These are phyloP conservation scores for Candida glaebosa DNA, from an alignment of 805 yeast genomes.

Conservation along the genomic window DNA sequence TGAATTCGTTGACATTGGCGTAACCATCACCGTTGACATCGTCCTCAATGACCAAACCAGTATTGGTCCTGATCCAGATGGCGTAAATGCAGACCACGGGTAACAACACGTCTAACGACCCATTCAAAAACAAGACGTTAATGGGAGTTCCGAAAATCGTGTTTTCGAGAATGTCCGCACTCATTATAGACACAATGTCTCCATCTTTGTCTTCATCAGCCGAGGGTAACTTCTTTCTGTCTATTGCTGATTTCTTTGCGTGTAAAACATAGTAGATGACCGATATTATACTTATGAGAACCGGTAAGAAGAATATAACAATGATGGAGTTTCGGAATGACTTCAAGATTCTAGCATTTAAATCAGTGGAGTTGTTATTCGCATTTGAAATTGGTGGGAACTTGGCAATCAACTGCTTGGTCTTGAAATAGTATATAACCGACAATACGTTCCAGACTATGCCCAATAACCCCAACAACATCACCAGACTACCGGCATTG, in stretches of 20 bases:
- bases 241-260: slow-evolving; percentile 10
- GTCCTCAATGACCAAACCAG: slow-evolving; percentile 24
- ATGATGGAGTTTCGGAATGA: slow-evolving; percentile 25
- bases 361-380: slow-evolving; percentile 12
- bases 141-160: slow-evolving; percentile 1
- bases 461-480: slow-evolving; percentile 5
- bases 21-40: slow-evolving; percentile 11
- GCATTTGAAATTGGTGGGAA: slow-evolving; percentile 24
- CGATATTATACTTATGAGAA: slow-evolving; percentile 8
- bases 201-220: slow-evolving; percentile 1
- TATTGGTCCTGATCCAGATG: slow-evolving; percentile 30
- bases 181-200: slow-evolving; percentile 1
- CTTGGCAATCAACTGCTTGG: slow-evolving; percentile 21
- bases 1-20: slow-evolving; percentile 14
- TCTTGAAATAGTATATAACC: slow-evolving; percentile 20
- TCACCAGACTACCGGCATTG: slow-evolving; percentile 1
- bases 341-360: slow-evolving; percentile 14
- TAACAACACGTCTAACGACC: slow-evolving; percentile 10
- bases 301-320: slow-evolving; percentile 25
- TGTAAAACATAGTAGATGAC: slow-evolving; percentile 1
- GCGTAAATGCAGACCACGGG: slow-evolving; percentile 17
- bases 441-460: slow-evolving; percentile 14
- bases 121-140: slow-evolving; percentile 9
- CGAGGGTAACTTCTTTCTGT: slow-evolving; percentile 11
- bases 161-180: neutral